Base-by-base conservation (phyloP, 1,284 basidiomycete species). In the Puccinia hordei region DNA sequence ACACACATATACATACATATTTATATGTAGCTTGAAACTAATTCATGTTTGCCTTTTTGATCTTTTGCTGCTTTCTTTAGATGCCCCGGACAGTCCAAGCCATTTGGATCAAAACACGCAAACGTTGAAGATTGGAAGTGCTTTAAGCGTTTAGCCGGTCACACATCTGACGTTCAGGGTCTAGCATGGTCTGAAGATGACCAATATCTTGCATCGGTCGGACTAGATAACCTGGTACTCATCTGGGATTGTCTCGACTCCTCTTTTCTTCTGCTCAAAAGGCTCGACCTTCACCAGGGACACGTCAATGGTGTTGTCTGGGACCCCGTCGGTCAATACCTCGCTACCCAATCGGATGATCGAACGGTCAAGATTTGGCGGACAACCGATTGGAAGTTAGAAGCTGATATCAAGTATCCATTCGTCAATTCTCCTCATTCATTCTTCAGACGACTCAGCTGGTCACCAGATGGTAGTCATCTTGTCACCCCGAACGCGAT, bases 241-340 rank as follows among this genome's bases (percentile, higher is more conserved):
- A 90, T 99, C 46, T 99, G 95, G 95, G 93, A 93, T 86, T 69
- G 77, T 46, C 66, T 71, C 10, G 94, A 93, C 0, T 91, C 87
- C 82, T 93, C 92, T 0, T 90, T 96, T 61, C 92, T 94, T 92
- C 80, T 80, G 89, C 84, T 24, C 24, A 27, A 89, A 66, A 93
- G 92, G 84, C 89, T 99, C 46, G 92, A 93, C 81, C 90, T 91
- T 76, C 97, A 99, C 85, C 91, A 93, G 84, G 95, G 95, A 6
- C 98, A 98, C 85, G 95, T 99, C 83, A 99, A 99, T 86, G 97
- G 97, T 76, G 93, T 99, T 71, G 95, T 93, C 83, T 99, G 95
- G 90, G 97, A 99, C 86, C 96, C 97, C 0, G 93, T 96, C 5
- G 96, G 96, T 66, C 92, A 98, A 86, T 98, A 91, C 85, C 90